Conservation (phyloP, 1,284 basidiomycete species). For the Rhodotorula sp. region DNA sequence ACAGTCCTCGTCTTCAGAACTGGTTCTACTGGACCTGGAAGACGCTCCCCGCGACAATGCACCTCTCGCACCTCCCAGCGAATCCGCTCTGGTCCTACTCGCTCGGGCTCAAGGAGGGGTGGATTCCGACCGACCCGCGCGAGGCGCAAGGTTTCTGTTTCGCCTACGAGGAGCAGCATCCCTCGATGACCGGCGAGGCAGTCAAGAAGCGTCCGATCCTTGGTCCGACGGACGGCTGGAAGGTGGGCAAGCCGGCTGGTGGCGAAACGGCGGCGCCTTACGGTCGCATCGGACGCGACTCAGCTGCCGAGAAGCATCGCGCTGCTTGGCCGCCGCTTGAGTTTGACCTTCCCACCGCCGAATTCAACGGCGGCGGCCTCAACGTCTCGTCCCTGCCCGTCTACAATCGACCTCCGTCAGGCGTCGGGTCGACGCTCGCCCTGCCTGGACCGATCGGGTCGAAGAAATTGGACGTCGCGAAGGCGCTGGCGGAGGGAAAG, state of each 20-base stretch:
- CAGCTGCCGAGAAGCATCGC: neutral
- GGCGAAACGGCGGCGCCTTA: too few relatives aligned
- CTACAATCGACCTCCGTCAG: neutral
- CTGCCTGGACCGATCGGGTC: neutral
- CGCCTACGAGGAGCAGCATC: neutral
- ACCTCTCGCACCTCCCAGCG: slow-evolving; percentile 60
- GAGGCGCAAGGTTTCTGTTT: slow-evolving; percentile 56
- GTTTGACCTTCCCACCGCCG: slow-evolving; percentile 1
- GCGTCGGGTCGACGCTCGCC: neutral
- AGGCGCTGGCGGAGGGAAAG: neutral
- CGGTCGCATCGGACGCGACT: neutral
- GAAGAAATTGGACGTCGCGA: neutral
- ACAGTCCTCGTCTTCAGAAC: slow-evolving; percentile 51
- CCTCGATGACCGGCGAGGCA: neutral
- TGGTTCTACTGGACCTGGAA: slow-evolving; percentile 99
- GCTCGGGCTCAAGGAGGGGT: slow-evolving; percentile 78
- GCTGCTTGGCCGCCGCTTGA: slow-evolving; percentile 6
- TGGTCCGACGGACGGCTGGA: slow-evolving; percentile 1
- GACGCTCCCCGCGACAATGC: slow-evolving; percentile 64
- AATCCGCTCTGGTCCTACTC: slow-evolving; percentile 57
- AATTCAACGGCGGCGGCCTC: neutral
- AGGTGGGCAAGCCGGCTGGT: slow-evolving; percentile 2
- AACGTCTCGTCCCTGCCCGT: neutral
- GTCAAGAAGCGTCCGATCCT: neutral
- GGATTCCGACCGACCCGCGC: slow-evolving; percentile 73